Evolutionary conservation across 2,329 filamentous ascomycete species (phyloP).

Genomic region (Lasiodiplodia hormozganensis): DNA sequence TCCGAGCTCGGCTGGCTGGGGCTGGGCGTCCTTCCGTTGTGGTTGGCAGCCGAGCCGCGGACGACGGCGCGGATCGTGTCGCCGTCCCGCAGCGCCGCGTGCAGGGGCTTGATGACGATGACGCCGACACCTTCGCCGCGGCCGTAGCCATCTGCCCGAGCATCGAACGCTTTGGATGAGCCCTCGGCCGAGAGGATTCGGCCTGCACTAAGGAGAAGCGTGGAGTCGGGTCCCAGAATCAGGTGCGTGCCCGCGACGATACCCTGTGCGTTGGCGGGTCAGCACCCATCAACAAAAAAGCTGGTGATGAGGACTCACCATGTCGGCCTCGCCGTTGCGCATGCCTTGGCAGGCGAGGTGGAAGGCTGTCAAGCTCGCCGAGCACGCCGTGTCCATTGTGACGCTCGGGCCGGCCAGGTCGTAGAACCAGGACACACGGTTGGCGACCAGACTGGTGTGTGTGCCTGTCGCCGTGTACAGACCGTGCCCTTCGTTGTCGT

Average conservation of each 20-base stretch:
- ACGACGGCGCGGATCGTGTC: slow-evolving; percentile 59
- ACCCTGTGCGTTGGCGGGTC: background rate
- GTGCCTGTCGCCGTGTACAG: slow-evolving; percentile 29
- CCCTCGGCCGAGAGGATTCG: slow-evolving; percentile 44
- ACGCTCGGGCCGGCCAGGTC: slow-evolving; percentile 39
- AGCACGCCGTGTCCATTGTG: slow-evolving; percentile 47
- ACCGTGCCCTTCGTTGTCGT: slow-evolving; percentile 27
- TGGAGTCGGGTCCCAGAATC: slow-evolving; percentile 30
- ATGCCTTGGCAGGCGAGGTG: slow-evolving; percentile 38
- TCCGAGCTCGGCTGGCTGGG: slow-evolving; percentile 64
- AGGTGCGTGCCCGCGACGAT: slow-evolving; percentile 1
- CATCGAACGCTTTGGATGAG: slow-evolving; percentile 51
- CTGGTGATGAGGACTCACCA: slow-evolving; percentile 52
- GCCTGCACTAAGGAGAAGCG: slow-evolving; percentile 33
- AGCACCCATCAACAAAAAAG: no score
- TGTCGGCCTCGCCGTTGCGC: slow-evolving; percentile 35
- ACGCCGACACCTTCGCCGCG: slow-evolving; percentile 68
- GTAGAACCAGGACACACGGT: slow-evolving; percentile 41
- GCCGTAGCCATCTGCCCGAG: slow-evolving; percentile 68
- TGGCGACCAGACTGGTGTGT: slow-evolving; percentile 35
- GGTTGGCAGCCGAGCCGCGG: slow-evolving; percentile 48
- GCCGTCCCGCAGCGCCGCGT: slow-evolving; percentile 63
- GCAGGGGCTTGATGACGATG: slow-evolving; percentile 64
- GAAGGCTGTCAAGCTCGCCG: slow-evolving; percentile 36
- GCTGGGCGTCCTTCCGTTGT: slow-evolving; percentile 58